Evolutionary conservation across 768 basidiomycete species (phyloP).

Genomic region (Pleurotus tuber-regium): DNA sequence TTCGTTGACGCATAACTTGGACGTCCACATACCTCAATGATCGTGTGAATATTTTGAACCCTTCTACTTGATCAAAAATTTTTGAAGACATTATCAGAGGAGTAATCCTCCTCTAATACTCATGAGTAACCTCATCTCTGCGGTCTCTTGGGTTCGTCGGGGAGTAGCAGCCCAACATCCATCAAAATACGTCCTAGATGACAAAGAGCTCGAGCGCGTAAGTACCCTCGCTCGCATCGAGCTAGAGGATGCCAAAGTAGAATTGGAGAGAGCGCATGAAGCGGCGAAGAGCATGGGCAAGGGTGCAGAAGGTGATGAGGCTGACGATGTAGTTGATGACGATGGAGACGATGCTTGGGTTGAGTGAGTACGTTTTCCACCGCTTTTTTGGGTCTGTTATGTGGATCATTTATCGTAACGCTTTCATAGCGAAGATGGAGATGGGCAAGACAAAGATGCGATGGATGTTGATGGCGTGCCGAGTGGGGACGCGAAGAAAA

Average conservation of each 20-base stretch:
- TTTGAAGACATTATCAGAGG: background rate
- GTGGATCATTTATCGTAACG: constrained; percentile 15
- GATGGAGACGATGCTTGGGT: constrained; percentile 67
- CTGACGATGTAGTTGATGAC: constrained; percentile 50
- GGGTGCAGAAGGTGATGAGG: constrained; percentile 64
- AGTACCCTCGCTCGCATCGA: constrained; percentile 84
- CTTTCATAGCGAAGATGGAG: constrained; percentile 30
- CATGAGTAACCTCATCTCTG: constrained; percentile 78
- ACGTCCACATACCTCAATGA: too few species aligned
- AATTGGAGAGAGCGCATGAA: constrained; percentile 78
- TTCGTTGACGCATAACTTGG: too few species aligned
- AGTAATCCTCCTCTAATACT: too few species aligned
- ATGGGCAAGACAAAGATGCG: constrained; percentile 26
- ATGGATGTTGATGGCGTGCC: constrained; percentile 38
- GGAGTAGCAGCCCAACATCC: constrained; percentile 78
- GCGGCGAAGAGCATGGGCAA: constrained; percentile 71
- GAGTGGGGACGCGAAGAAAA: constrained; percentile 18
- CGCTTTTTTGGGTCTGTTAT: constrained; percentile 12
- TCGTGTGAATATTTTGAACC: too few species aligned
- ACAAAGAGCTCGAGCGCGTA: constrained; percentile 85
- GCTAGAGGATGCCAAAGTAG: constrained; percentile 85
- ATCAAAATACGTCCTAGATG: constrained; percentile 85
- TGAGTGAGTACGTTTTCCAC: constrained; percentile 62
- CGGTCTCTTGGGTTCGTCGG: constrained; percentile 76
- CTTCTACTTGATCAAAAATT: background rate